A percentile compares a stretch with the other conserved stretches of the same genome.
Conservation (phyloP, 441 rosid genomes). For the Erodium chrysanthum region DNA sequence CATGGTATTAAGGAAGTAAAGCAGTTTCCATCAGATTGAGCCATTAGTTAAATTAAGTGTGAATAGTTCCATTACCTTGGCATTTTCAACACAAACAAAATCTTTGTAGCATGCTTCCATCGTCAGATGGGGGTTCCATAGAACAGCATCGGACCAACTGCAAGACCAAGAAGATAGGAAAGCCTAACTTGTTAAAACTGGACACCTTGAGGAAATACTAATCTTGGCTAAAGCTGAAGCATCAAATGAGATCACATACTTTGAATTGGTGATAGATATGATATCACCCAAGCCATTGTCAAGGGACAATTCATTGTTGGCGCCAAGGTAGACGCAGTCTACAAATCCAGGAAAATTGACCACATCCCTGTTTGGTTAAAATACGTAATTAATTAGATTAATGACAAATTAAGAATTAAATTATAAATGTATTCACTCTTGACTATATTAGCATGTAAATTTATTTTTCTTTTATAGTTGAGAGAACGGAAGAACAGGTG, state of each 20-base stretch:
- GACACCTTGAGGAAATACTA: background rate
- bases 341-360: constrained; percentile 83
- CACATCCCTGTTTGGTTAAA: constrained; percentile 34
- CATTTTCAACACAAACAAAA: constrained; percentile 86
- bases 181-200: background rate
- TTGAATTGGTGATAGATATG: constrained; percentile 50
- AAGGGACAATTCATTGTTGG: constrained; percentile 48
- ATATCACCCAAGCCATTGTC: constrained; percentile 79
- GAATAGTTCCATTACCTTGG: constrained; percentile 48
- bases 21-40: background rate
- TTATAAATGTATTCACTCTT: too few relatives aligned
- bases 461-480: too few relatives aligned
- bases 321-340: constrained; percentile 72
- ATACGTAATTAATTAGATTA: too few relatives aligned
- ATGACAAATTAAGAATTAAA: too few relatives aligned
- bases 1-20: background rate
- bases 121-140: constrained; percentile 87
- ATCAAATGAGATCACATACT: constrained; percentile 31
- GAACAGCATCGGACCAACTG: constrained; percentile 91
- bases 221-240: constrained; percentile 4
- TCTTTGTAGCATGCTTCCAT: constrained; percentile 92
- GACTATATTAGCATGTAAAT: too few relatives aligned
- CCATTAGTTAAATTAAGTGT: constrained; percentile 12
- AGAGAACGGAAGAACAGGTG: too few relatives aligned
- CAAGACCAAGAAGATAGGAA: constrained; percentile 13